A percentile compares a stretch with the other conserved stretches of the same genome.
phyloP scores from a whole-genome alignment of 2,329 filamentous ascomycete genomes.

The Blumeria graminis region DNA sequence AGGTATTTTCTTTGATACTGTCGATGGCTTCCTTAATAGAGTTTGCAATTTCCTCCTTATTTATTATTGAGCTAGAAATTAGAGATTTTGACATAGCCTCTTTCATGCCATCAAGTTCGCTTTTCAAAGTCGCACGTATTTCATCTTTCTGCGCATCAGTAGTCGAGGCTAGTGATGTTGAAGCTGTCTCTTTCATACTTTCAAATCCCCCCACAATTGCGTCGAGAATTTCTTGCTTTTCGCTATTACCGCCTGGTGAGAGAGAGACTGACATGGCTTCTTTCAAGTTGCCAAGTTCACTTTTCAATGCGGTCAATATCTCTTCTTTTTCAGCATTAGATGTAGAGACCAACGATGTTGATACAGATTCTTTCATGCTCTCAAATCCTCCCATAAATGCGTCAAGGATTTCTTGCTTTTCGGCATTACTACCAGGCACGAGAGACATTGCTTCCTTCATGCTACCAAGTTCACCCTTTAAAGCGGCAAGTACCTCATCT shows the following conservation, averaged over 20 bases:
- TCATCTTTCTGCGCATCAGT: background rate
- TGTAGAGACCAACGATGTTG: background rate
- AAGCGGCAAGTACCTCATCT: conserved; percentile 37
- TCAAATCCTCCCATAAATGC: conserved; percentile 34
- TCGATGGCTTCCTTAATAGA: conserved; percentile 61
- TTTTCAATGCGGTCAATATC: background rate
- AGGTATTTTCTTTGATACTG: conserved; percentile 31
- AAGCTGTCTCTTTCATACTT: background rate
- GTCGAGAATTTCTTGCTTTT: conserved; percentile 53
- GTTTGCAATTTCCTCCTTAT: conserved; percentile 55
- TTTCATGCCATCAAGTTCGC: conserved; percentile 29
- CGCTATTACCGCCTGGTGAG: background rate
- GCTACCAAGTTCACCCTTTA: conserved; percentile 46
- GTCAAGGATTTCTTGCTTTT: conserved; percentile 25
- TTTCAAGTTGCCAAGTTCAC: conserved; percentile 21
- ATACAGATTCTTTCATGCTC: conserved; percentile 16
- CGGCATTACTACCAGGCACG: background rate
- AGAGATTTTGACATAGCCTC: background rate
- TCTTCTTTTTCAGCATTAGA: conserved; percentile 4
- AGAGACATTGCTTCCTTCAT: background rate
- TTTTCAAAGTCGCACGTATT: conserved; percentile 33
- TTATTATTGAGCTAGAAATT: conserved; percentile 35
- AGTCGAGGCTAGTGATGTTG: background rate
- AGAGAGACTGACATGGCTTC: conserved; percentile 39
- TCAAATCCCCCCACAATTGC: conserved; percentile 37